Evolutionary conservation across 1,284 basidiomycete species (phyloP).

Genomic region (Cryptococcus amylolentus): DNA sequence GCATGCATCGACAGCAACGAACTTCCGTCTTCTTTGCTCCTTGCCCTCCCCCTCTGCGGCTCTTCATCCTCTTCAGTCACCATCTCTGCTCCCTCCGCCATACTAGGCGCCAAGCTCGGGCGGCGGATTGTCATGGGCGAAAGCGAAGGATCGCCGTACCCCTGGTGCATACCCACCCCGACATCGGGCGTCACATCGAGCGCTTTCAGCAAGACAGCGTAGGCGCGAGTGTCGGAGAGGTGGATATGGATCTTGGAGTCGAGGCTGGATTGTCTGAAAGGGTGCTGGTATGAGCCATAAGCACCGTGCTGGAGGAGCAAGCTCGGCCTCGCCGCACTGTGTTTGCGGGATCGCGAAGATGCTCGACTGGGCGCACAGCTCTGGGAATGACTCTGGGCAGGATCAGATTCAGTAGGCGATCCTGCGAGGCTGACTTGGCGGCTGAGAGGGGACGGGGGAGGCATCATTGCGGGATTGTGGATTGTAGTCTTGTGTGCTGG

Average conservation of each 20-base stretch:
- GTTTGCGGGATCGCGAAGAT: slow-evolving; percentile 11
- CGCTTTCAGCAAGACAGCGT: slow-evolving; percentile 21
- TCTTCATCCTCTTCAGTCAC: slow-evolving; percentile 18
- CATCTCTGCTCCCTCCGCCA: not conserved
- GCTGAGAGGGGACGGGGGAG: slow-evolving; percentile 15
- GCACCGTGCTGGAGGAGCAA: not conserved
- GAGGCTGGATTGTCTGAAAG: slow-evolving; percentile 1
- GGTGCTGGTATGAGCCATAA: not conserved
- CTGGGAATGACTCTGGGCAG: not conserved
- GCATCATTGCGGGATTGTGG: too few species aligned
- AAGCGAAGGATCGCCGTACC: not conserved
- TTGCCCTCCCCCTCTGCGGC: slow-evolving; percentile 30
- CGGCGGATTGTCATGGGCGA: slow-evolving; percentile 7
- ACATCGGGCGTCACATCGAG: slow-evolving; percentile 20
- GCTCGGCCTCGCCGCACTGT: not conserved
- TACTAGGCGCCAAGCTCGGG: slow-evolving; percentile 9
- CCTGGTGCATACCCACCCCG: not conserved
- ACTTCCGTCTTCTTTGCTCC: slow-evolving; percentile 20
- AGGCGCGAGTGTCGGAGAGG: slow-evolving; percentile 31
- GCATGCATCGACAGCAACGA: not conserved
- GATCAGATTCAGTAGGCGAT: slow-evolving; percentile 4
- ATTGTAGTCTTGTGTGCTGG: too few species aligned
- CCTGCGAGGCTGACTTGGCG: slow-evolving; percentile 14
- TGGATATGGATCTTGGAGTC: slow-evolving; percentile 7
- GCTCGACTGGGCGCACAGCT: slow-evolving; percentile 16